Conservation (phyloP, 1,284 basidiomycete species). For the Sanghuangporus sanghuang region DNA sequence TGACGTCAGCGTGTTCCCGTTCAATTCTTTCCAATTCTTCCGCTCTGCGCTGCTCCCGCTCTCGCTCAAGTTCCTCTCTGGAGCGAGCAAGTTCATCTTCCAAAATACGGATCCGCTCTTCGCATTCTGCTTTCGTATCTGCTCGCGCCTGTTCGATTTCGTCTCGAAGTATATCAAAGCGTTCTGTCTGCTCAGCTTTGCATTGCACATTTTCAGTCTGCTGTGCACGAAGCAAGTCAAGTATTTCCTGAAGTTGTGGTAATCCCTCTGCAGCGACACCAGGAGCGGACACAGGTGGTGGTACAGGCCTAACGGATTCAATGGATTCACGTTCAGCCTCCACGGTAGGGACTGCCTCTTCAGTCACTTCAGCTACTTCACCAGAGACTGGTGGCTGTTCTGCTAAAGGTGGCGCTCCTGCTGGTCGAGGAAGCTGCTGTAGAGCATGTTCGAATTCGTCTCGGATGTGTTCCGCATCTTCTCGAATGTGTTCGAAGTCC, state of each 20-base stretch:
- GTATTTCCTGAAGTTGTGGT: slow-evolving; percentile 49
- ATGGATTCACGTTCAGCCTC: neutral
- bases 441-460: slow-evolving; percentile 37
- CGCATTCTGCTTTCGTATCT: slow-evolving; percentile 47
- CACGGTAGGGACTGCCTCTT: neutral
- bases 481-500: slow-evolving; percentile 34
- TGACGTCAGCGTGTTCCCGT: slow-evolving; percentile 46
- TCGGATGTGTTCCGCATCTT: slow-evolving; percentile 37
- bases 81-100: slow-evolving; percentile 58
- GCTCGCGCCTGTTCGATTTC: slow-evolving; percentile 34
- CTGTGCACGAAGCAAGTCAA: slow-evolving; percentile 52
- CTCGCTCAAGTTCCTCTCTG: slow-evolving; percentile 48
- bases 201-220: slow-evolving; percentile 54
- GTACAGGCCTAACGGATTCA: slow-evolving; percentile 10
- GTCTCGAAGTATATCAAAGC: slow-evolving; percentile 37
- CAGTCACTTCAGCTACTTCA: neutral
- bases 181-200: slow-evolving; percentile 46
- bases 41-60: slow-evolving; percentile 48
- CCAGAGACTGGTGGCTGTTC: neutral
- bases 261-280: slow-evolving; percentile 28
- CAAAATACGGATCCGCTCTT: slow-evolving; percentile 49
- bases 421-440: slow-evolving; percentile 27
- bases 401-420: neutral
- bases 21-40: slow-evolving; percentile 60
- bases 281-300: slow-evolving; percentile 9